Evolutionary conservation across 2,329 filamentous ascomycete genomes (phyloP).

Genomic region (Beauveria asiatica): DNA sequence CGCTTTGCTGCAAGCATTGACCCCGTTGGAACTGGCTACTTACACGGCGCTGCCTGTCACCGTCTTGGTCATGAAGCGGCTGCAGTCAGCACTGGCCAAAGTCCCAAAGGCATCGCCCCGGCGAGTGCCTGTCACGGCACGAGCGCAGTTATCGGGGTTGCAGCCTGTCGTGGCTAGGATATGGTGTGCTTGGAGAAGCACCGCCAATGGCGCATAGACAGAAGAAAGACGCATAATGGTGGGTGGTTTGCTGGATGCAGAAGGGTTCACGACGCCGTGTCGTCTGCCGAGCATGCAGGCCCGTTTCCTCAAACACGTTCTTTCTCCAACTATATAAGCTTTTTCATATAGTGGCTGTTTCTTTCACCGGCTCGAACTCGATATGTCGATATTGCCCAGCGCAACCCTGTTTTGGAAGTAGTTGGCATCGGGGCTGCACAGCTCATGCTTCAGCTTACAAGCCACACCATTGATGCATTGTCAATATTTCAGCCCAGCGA

Average conservation of each 20-base stretch:
- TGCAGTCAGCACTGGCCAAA: not conserved
- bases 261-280: not conserved
- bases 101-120: not conserved
- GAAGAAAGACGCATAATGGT: not conserved
- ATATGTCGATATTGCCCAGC: not conserved
- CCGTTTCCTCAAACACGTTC: not conserved
- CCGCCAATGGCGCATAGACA: not conserved
- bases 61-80: conserved; percentile 6
- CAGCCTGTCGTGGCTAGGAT: not conserved
- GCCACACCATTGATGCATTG: not conserved
- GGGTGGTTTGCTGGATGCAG: not conserved
- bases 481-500: conserved; percentile 1
- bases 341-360: not conserved
- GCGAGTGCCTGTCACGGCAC: conserved; percentile 10
- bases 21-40: not conserved
- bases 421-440: not conserved
- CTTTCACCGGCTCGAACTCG: not conserved
- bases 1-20: not conserved
- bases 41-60: conserved; percentile 1
- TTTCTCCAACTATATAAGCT: not conserved
- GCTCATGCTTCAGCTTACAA: not conserved
- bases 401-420: not conserved
- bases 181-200: not conserved
- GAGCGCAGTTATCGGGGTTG: conserved; percentile 8
- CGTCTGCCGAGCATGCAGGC: not conserved